Evolutionary conservation across 2,329 filamentous ascomycete genomes (phyloP).

Genomic region (Clonostachys rhizophaga): DNA sequence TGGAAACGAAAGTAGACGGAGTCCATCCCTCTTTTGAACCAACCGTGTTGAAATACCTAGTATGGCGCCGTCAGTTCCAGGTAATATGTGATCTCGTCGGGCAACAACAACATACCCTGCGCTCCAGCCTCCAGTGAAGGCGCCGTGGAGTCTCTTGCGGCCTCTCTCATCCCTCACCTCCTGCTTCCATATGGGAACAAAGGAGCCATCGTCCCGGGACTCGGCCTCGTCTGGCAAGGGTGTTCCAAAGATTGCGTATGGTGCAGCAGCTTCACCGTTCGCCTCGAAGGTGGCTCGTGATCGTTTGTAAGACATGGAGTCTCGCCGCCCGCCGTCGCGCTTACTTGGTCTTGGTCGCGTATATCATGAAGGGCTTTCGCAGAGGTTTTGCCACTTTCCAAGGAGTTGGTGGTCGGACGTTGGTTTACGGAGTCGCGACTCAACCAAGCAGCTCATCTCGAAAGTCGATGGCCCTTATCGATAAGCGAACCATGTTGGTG

Average conservation of each 20-base stretch:
- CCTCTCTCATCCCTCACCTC: conserved; percentile 92
- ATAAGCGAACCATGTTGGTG: too few species aligned
- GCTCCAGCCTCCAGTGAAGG: conserved; percentile 94
- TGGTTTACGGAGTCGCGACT: background rate
- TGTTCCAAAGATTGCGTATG: conserved; percentile 78
- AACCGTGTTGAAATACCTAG: conserved; percentile 93
- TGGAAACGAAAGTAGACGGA: conserved; percentile 87
- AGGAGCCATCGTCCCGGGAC: conserved; percentile 83
- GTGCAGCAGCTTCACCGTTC: conserved; percentile 54
- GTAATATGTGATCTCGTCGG: background rate
- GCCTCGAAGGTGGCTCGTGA: conserved; percentile 74
- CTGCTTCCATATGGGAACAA: conserved; percentile 96
- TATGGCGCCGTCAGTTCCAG: background rate
- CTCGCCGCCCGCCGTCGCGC: too few species aligned
- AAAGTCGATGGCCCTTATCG: too few species aligned
- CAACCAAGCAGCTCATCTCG: too few species aligned
- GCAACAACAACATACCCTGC: conserved; percentile 64
- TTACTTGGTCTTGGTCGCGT: background rate
- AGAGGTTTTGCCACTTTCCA: background rate
- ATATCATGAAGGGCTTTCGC: conserved; percentile 1
- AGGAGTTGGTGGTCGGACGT: background rate
- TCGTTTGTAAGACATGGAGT: conserved; percentile 72
- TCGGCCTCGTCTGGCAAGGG: conserved; percentile 77
- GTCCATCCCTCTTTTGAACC: conserved; percentile 98
- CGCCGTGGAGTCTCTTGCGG: conserved; percentile 85